Base-by-base conservation (phyloP, 2,329 filamentous ascomycete species). In the Sclerotinia subarctica region DNA sequence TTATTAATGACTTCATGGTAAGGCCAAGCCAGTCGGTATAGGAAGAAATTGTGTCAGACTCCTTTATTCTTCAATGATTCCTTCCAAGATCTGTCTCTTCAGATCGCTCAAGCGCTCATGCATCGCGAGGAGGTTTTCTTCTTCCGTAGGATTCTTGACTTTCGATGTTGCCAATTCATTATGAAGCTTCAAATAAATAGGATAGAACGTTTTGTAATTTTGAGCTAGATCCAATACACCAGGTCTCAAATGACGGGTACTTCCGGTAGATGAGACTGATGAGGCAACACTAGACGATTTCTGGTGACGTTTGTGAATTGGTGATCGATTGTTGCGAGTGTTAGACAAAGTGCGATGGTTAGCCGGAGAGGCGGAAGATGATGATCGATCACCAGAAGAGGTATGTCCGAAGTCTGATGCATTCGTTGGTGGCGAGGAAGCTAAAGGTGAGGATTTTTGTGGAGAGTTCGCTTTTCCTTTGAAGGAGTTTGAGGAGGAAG, bases 371-470 rank as follows among this genome's bases (percentile, higher is more conserved):
- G 73, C 70, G 1, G 75, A 77, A 29, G 73, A 72, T 6, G 74
- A 74, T 44, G 72, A 76, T 32, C 71, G 72, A 21, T 73, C 69
- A 42, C 69, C 71, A 35, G 46, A 24, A 72, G 71, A 74, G 26
- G 76, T 78, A 56, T 79, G 76, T 42, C 88, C 86, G 49, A 88
- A 78, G 68, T 89, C 87, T 1, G 86, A 88, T 0, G 86, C 87
- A 70, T 89, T 89, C 10, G 87, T 88, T 0, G 87, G 87, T 17
- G 87, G 86, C 8, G 87, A 89, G 1, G 86, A 86, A n/a, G 86
- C 86, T 24, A 89, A 79, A 5, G 87, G 87, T 13, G 87, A 89
- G 2, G 87, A 89, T 75, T 89, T 89, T 63, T 81, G 81, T 0
- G 86, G 86, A 8, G 86, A 88, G 0, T 83, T 88, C 70, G 82